These are phyloP conservation scores for Populus tomentosa DNA, from an alignment of 441 rosid species.

Conservation along the genomic window DNA sequence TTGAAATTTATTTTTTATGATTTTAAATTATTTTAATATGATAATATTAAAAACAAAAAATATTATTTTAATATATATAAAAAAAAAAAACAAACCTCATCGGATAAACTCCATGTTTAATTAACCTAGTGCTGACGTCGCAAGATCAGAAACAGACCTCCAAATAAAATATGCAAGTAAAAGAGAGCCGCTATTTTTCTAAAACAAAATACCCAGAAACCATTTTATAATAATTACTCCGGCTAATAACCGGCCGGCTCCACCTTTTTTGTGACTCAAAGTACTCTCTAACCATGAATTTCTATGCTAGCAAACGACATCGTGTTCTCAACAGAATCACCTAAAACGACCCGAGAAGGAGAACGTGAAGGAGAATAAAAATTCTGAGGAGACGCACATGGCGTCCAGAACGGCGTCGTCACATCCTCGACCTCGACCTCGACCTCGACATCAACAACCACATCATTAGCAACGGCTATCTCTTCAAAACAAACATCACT, in stretches of 20 bases:
- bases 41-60: too few relatives aligned
- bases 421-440: slow-evolving; percentile 14
- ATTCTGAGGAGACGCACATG: slow-evolving; percentile 56
- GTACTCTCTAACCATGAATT: background rate
- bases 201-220: background rate
- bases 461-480: background rate
- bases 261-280: background rate
- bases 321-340: background rate
- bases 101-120: background rate
- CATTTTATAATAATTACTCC: background rate
- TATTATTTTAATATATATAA: too few relatives aligned
- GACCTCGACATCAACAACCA: background rate
- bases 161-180: background rate
- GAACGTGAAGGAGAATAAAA: slow-evolving; percentile 59
- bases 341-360: slow-evolving; percentile 32
- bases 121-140: background rate
- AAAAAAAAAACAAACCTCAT: too few relatives aligned
- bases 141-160: background rate
- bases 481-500: slow-evolving; percentile 14
- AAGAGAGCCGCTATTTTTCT: background rate
- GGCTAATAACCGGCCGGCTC: background rate
- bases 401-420: slow-evolving; percentile 63
- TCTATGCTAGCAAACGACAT: slow-evolving; percentile 10
- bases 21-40: too few relatives aligned
- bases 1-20: too few relatives aligned